Evolutionary conservation across 345 rosid genomes (phyloP).

Genomic region (Physaria fendleri): DNA sequence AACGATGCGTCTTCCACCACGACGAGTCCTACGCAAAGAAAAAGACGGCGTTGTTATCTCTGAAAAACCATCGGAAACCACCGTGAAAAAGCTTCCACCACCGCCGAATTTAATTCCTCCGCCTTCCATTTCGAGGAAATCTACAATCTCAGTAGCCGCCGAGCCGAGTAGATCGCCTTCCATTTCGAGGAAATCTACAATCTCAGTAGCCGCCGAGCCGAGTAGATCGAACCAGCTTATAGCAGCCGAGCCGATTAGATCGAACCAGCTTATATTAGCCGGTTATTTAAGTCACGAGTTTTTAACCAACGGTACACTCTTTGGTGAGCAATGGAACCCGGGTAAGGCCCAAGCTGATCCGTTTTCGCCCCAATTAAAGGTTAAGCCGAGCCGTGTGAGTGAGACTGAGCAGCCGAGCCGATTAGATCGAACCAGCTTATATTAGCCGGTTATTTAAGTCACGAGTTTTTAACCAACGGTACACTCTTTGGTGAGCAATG

Average conservation of each 20-base stretch:
- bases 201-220: too few species aligned
- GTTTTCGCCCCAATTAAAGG: constrained; percentile 3
- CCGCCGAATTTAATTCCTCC: constrained; percentile 4
- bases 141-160: neutral
- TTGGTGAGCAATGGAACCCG: constrained; percentile 56
- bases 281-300: constrained; percentile 85
- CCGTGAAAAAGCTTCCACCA: constrained; percentile 7
- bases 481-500: constrained; percentile 63
- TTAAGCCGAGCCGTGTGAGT: constrained; percentile 26
- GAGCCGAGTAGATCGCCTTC: too few species aligned
- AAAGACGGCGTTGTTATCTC: constrained; percentile 29
- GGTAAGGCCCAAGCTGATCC: constrained; percentile 27
- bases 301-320: constrained; percentile 62
- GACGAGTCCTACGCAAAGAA: constrained; percentile 58
- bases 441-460: constrained; percentile 76
- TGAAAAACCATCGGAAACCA: constrained; percentile 20
- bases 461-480: constrained; percentile 70
- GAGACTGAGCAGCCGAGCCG: constrained; percentile 17
- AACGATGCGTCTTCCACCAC: constrained; percentile 88
- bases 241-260: too few species aligned
- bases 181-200: too few species aligned
- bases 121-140: neutral
- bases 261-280: too few species aligned
- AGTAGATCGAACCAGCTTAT: too few species aligned
- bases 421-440: constrained; percentile 40